Conservation (phyloP, 164 flowering plant genomes). For the Pachysandra terminalis region DNA sequence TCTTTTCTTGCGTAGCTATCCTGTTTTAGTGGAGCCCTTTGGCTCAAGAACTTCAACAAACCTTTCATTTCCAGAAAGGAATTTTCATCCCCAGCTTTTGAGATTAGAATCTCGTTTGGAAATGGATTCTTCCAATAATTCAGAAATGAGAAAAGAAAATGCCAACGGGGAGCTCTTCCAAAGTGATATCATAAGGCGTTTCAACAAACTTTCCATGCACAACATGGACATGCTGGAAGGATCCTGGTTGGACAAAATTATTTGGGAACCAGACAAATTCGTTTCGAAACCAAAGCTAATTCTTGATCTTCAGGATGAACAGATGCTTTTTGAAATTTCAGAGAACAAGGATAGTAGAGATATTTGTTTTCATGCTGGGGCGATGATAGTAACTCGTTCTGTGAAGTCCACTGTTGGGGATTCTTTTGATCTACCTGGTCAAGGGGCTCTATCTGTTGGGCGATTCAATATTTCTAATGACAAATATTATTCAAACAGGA, state of each 20-base stretch:
- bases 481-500: slow-evolving; percentile 78
- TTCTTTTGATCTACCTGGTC: slow-evolving; percentile 50
- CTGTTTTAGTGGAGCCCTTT: slow-evolving; percentile 55
- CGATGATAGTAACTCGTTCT: slow-evolving; percentile 70
- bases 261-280: slow-evolving; percentile 64
- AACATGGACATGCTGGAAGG: slow-evolving; percentile 71
- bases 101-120: slow-evolving; percentile 61
- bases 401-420: slow-evolving; percentile 41
- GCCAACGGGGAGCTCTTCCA: slow-evolving; percentile 22
- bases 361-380: slow-evolving; percentile 78
- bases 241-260: slow-evolving; percentile 75
- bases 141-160: slow-evolving; percentile 27
- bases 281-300: slow-evolving; percentile 68
- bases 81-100: slow-evolving; percentile 76
- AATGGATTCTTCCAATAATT: slow-evolving; percentile 22
- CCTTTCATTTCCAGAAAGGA: slow-evolving; percentile 22
- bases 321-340: slow-evolving; percentile 87
- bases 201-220: slow-evolving; percentile 46
- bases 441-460: slow-evolving; percentile 47
- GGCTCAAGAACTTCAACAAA: slow-evolving; percentile 35
- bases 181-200: slow-evolving; percentile 39
- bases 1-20: slow-evolving; percentile 23
- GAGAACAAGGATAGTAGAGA: slow-evolving; percentile 54
- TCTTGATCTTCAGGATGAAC: slow-evolving; percentile 92
- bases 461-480: slow-evolving; percentile 87